Percentiles rank a stretch among this genome's conserved stretches.
phyloP scores from a whole-genome alignment of 331 rosid species.

The Spiraea crenata region DNA sequence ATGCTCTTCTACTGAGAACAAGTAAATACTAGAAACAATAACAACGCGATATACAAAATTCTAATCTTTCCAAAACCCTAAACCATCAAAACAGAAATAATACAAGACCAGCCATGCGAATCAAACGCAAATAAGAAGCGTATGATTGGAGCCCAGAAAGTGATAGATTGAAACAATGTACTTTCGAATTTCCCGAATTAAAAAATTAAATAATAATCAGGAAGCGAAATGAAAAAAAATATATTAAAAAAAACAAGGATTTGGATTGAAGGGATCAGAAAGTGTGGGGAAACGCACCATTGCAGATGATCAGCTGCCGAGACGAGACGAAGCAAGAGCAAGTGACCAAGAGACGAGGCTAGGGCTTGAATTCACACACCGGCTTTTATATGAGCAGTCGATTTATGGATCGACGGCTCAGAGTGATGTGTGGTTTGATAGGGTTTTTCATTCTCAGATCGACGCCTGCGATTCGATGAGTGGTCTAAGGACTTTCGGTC shows the following conservation, averaged over 20 bases:
- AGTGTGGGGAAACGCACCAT: conserved; percentile 5
- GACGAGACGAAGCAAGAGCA: neutral
- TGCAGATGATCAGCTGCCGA: conserved; percentile 4
- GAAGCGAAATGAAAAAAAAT: neutral
- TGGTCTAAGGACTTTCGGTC: neutral
- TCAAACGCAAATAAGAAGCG: too few species aligned
- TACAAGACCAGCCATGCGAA: too few species aligned
- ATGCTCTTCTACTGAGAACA: neutral
- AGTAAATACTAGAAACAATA: too few species aligned
- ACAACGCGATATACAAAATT: too few species aligned
- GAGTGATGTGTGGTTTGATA: neutral
- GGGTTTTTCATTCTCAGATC: neutral
- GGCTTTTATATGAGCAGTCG: neutral
- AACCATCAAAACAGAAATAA: too few species aligned
- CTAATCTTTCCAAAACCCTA: too few species aligned
- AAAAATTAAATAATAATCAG: neutral
- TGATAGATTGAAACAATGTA: too few species aligned
- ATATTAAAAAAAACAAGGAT: too few species aligned
- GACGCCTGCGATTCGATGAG: neutral
- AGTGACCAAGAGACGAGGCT: neutral
- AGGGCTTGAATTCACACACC: neutral
- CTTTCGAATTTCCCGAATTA: too few species aligned
- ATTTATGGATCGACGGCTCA: conserved; percentile 18
- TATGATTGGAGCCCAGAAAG: too few species aligned
- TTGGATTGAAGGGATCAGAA: neutral